phyloP scores from a whole-genome alignment of 768 basidiomycete species.

The Paxillus involutus region DNA sequence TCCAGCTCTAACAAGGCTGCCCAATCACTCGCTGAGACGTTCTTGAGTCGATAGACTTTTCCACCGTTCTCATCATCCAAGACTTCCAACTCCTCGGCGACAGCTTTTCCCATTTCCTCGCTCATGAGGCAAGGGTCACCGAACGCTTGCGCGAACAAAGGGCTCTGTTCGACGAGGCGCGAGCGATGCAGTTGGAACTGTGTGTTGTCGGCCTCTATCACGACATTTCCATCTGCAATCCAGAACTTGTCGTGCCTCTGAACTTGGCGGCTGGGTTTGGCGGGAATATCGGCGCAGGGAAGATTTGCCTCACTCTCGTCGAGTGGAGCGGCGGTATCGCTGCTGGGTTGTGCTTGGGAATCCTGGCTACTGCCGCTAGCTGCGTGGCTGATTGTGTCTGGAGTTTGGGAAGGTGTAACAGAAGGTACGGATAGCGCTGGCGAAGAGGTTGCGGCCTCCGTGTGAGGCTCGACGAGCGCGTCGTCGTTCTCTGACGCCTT shows the following conservation, averaged over 20 bases:
- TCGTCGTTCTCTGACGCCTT: no score
- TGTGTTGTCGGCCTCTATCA: conserved; percentile 32
- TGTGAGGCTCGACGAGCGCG: no score
- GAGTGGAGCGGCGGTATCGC: no score
- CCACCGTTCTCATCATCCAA: not conserved
- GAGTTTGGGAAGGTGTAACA: no score
- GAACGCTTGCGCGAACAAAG: conserved; percentile 33
- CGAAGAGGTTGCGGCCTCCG: no score
- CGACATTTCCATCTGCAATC: conserved; percentile 35
- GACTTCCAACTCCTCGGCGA: not conserved
- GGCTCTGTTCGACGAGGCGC: conserved; percentile 29
- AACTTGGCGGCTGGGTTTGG: not conserved
- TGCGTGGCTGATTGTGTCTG: not conserved
- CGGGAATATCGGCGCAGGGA: not conserved
- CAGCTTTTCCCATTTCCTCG: not conserved
- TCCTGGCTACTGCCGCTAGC: not conserved
- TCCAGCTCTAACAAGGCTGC: not conserved
- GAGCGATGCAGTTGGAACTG: conserved; percentile 38
- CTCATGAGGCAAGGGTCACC: conserved; percentile 1
- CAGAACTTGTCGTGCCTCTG: conserved; percentile 25
- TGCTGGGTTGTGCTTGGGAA: no score
- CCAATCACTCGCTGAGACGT: not conserved
- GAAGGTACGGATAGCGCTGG: no score
- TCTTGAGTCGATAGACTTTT: not conserved
- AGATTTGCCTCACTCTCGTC: no score